Percentiles rank a stretch among this genome's conserved stretches.
These are phyloP conservation scores for Serendipita sp. DNA, from an alignment of 768 basidiomycete species.

Conservation along the genomic window DNA sequence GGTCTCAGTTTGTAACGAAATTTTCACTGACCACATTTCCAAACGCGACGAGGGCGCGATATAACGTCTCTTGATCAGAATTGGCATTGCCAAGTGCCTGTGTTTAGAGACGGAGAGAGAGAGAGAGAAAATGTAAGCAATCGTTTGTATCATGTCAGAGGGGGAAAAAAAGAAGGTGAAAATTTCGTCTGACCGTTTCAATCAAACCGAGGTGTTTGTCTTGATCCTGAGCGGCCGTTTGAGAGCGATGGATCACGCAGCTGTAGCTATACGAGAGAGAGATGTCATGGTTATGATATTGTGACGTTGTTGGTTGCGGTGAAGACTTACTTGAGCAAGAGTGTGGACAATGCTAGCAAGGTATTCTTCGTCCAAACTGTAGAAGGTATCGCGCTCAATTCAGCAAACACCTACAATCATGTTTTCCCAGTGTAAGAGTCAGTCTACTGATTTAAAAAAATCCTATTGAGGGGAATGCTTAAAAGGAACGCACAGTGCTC, in stretches of 20 bases:
- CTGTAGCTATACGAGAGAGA: constrained; percentile 14
- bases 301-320: not conserved
- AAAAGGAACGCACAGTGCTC: not conserved
- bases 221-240: constrained; percentile 8
- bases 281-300: not conserved
- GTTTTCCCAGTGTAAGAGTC: too few relatives aligned
- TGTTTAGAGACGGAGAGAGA: not conserved
- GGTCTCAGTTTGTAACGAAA: not conserved
- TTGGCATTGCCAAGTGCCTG: not conserved
- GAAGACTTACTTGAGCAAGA: constrained; percentile 69
- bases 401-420: not conserved
- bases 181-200: not conserved
- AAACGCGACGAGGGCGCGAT: constrained; percentile 19
- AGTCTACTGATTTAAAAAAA: not conserved
- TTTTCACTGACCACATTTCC: constrained; percentile 20
- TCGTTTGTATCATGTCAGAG: not conserved
- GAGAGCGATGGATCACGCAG: constrained; percentile 11
- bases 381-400: constrained; percentile 20
- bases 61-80: constrained; percentile 18
- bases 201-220: constrained; percentile 14
- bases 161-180: too few relatives aligned
- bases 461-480: not conserved
- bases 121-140: not conserved
- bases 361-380: constrained; percentile 45
- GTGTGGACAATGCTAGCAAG: constrained; percentile 62